These are phyloP conservation scores for Tulasnella calospora DNA, from an alignment of 768 basidiomycete genomes.

Conservation along the genomic window DNA sequence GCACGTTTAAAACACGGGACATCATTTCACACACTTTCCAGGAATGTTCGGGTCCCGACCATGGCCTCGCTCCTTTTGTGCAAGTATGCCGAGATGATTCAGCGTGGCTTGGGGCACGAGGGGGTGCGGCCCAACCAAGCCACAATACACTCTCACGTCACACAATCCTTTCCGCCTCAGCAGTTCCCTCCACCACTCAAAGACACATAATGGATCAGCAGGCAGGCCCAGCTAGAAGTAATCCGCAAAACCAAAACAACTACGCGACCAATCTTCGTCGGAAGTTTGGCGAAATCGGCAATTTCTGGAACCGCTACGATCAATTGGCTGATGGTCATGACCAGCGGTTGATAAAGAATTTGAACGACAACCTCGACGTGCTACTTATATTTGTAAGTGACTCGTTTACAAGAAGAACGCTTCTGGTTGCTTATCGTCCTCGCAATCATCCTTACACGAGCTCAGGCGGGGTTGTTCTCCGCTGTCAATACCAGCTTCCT, in stretches of 20 bases:
- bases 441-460: not conserved
- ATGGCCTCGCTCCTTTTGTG: no score
- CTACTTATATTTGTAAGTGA: not conserved
- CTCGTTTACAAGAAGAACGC: not conserved
- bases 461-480: constrained; percentile 17
- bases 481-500: constrained; percentile 19
- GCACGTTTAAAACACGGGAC: no score
- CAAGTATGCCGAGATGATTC: no score
- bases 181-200: no score
- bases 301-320: not conserved
- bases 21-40: no score
- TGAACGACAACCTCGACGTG: not conserved
- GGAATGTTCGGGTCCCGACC: no score
- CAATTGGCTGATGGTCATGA: not conserved
- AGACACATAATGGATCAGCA: no score
- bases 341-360: not conserved
- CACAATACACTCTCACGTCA: not conserved
- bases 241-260: not conserved
- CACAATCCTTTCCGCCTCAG: no score
- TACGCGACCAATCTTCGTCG: not conserved
- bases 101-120: no score
- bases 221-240: no score
- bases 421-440: not conserved
- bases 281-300: not conserved
- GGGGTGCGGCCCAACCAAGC: no score